A percentile compares a stretch with the other conserved stretches of the same genome.
phyloP scores from a whole-genome alignment of 495 filamentous ascomycete species.

The Annulohypoxylon bovei region DNA sequence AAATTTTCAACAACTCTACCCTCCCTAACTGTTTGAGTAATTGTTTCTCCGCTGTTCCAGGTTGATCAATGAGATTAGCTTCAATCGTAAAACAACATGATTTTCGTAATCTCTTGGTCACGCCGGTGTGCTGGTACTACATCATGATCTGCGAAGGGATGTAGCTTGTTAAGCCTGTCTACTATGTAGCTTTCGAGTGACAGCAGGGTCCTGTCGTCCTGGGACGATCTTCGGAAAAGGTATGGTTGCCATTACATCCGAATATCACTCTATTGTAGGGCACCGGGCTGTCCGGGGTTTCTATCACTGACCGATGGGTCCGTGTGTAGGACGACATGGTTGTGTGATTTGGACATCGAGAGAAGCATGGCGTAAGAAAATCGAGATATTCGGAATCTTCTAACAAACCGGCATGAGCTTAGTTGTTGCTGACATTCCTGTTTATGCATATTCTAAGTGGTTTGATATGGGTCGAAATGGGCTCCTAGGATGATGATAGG shows the following conservation, averaged over 20 bases:
- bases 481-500: slow-evolving; percentile 1
- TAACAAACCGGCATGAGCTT: slow-evolving; percentile 11
- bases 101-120: slow-evolving; percentile 30
- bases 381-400: neutral
- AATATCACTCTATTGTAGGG: slow-evolving; percentile 4
- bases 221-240: slow-evolving; percentile 14
- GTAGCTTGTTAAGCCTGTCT: slow-evolving; percentile 11
- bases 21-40: neutral
- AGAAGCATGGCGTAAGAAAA: neutral
- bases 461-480: slow-evolving; percentile 8
- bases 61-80: neutral
- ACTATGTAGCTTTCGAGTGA: neutral
- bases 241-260: slow-evolving; percentile 25
- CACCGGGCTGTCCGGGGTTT: slow-evolving; percentile 8
- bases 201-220: neutral
- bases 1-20: neutral
- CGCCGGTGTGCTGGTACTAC: slow-evolving; percentile 17
- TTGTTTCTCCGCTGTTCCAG: neutral
- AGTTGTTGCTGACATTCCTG: slow-evolving; percentile 8
- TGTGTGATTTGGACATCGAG: slow-evolving; percentile 8
- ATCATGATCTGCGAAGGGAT: slow-evolving; percentile 28
- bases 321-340: slow-evolving; percentile 12
- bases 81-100: slow-evolving; percentile 1
- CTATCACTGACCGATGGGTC: neutral
- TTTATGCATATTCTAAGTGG: neutral